Base-by-base conservation (phyloP, 352 stramenopile genomes). In the Lagenidium sp. region DNA sequence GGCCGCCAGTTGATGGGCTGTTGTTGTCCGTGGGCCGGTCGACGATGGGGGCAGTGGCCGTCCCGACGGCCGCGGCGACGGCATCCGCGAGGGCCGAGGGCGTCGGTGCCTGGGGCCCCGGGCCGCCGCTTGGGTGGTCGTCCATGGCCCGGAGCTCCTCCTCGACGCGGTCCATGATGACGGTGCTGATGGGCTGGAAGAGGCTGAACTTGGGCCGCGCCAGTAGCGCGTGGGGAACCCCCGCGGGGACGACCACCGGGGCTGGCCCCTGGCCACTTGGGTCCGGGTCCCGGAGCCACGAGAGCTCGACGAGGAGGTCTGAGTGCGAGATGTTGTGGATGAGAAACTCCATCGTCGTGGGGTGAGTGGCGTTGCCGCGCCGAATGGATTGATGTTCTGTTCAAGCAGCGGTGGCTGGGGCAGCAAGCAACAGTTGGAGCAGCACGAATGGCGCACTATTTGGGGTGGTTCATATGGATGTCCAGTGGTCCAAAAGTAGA, bases 301-400 rank as follows among this genome's bases (percentile, higher is more conserved):
- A 85, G 50, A 93, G 77, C 68, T 93, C 77, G 18, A 98, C 66
- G 16, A 98, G 76, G 15, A 98, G 57, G 65, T 98, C 95, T 39
- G 91, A 97, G 61, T 98, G 94, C 40, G 88, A 97, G 49, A 98
- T 93, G 67, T 98, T 98, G 74, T 98, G 91, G 50, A 98, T 85
- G 19, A 98, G 69, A 42, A 98, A 87, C 60, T 98, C 94, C 57
- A 98, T 39, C 34, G n/a, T n/a, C n/a, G n/a, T n/a, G n/a, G n/a
- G n/a, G n/a, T n/a, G n/a, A n/a, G n/a, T n/a, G n/a, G n/a, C n/a
- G n/a, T n/a, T n/a, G n/a, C n/a, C n/a, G n/a, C n/a, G n/a, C n/a
- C n/a, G n/a, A n/a, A n/a, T n/a, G n/a, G n/a, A n/a, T n/a, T n/a
- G n/a, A n/a, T n/a, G n/a, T n/a, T n/a, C n/a, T n/a, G n/a, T n/a